Base-by-base conservation (phyloP, 75 land plant genomes). In the Pinus taeda region DNA sequence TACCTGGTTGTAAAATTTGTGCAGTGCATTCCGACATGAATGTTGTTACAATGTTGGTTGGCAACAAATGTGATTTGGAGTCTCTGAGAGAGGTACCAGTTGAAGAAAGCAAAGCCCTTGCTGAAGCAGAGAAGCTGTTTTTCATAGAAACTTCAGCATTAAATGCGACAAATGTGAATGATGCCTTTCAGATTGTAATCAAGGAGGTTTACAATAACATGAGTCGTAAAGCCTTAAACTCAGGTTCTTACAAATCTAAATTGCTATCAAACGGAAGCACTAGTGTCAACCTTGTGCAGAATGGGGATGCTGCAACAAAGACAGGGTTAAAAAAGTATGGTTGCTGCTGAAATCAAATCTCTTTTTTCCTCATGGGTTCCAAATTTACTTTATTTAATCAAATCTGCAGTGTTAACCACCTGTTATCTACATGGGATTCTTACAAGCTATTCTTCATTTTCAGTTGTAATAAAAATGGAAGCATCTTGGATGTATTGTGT, bases 11-110 rank as follows among this genome's bases (percentile, higher is more conserved):
- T 64, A 30, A 29, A 29, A 64, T 37, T 30, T 33, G 17, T 77
- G 84, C 86, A 91, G 93, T 87, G 81, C 90, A 89, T 58, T 86
- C 89, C 20, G 93, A 91, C 62, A 78, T 84, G 56, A 91, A 86
- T 65, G 85, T 86, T n/a, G 93, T 90, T 42, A 86, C 63, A 63
- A 90, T 90, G 88, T 82, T 90, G 42, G 93, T 90, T 13, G 93
- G 93, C 15, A 90, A 90, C 86, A 89, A 91, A 77, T 86, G 86
- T 61, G 93, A 91, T 74, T 83, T 76, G 73, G 82, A 79, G 57
- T 60, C 82, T 30, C 55, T 82, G 62, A 75, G 89, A 56, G 81
- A 88, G 76, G 91, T 91, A n/a, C 74, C 84, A 15, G 66, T 78
- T 42, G 89, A 85, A 65, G 89, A 85, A 59, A 84, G 83, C 58